Evolutionary conservation across 1,284 basidiomycete genomes (phyloP), one percentile per base, ranked within the genome.

Genomic region (Cerrena zonata): DNA sequence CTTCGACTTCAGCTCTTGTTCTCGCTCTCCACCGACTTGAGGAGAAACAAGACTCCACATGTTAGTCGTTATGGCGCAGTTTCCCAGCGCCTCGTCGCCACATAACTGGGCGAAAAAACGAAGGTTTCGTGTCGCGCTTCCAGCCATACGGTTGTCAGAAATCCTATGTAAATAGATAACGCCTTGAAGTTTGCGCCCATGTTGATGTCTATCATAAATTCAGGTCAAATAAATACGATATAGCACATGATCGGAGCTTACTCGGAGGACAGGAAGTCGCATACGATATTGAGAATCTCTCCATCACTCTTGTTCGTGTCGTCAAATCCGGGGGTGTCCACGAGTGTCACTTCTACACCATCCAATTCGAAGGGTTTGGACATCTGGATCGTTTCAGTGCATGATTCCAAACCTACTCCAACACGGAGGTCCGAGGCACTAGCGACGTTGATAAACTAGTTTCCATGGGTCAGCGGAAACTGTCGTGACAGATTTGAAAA

Each of bases 101-200:
- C 48, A 50, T n/a, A 53, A 26, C 2, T 50, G n/a, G n/a, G 23
- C n/a, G 43, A 53, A 53, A 27, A 53, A 45, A 5, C 27, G 25
- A 13, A 53, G 39, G 51, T 46, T 53, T 11, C 36, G 41, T 22
- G 65, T 65, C 15, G 73, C 72, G 39, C 41, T 50, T 15, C 77
- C 76, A 36, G 73, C 74, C 56, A 80, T 68, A 24, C 76, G 65
- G 60, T 70, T 66, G 54, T 79, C 77, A 47, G 74, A 69, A 53
- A 80, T 80, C 4, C 75, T 78, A 55, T 79, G 77, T 61, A 78
- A 65, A 61, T 79, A 80, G 38, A 80, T 71, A 56, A 80, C 67
- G 0, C 78, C 78, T 2, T 70, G 64, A 19, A 80, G 65, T 41
- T 67, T 71, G 48, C 65, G 57, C n/a, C 70, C 72, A 41, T 69